Conservation (phyloP, 371 early-diverging fungal genomes). For the Apophysomyces elegans region DNA sequence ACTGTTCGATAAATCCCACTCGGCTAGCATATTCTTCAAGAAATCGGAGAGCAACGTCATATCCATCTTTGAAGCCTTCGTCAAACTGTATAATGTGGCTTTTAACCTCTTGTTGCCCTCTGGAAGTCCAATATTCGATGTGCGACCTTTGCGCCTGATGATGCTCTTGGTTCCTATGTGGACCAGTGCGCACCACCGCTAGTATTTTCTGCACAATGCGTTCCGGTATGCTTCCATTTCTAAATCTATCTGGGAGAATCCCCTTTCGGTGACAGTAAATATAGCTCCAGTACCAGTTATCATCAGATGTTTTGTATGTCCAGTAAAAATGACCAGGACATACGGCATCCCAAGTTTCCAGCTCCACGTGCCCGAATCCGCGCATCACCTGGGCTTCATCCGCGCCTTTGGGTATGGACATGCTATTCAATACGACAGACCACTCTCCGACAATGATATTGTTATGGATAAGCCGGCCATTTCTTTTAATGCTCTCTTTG, state of each 20-base stretch:
- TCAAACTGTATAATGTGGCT: constrained; percentile 17
- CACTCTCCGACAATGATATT: constrained; percentile 36
- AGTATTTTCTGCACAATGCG: background rate
- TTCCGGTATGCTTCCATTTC: background rate
- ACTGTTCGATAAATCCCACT: constrained; percentile 28
- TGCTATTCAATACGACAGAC: constrained; percentile 31
- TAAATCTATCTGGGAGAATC: constrained; percentile 10
- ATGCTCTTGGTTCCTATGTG: background rate
- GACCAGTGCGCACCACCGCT: background rate
- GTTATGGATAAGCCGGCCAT: constrained; percentile 18
- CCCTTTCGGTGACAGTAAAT: constrained; percentile 30
- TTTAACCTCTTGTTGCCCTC: background rate
- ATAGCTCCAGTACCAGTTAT: constrained; percentile 36
- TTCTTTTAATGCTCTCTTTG: constrained; percentile 6
- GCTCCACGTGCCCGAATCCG: constrained; percentile 24
- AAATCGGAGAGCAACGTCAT: constrained; percentile 28
- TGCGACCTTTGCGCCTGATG: constrained; percentile 16
- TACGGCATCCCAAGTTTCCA: constrained; percentile 20
- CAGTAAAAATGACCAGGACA: constrained; percentile 36
- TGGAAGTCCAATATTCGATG: constrained; percentile 16
- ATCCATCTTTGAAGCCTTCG: constrained; percentile 26
- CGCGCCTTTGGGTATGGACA: constrained; percentile 21
- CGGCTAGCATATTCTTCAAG: constrained; percentile 15
- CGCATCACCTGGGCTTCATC: constrained; percentile 29
- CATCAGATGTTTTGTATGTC: constrained; percentile 38